Evolutionary conservation across 257 asterid species (phyloP).

Genomic region (Euphrasia confusa): DNA sequence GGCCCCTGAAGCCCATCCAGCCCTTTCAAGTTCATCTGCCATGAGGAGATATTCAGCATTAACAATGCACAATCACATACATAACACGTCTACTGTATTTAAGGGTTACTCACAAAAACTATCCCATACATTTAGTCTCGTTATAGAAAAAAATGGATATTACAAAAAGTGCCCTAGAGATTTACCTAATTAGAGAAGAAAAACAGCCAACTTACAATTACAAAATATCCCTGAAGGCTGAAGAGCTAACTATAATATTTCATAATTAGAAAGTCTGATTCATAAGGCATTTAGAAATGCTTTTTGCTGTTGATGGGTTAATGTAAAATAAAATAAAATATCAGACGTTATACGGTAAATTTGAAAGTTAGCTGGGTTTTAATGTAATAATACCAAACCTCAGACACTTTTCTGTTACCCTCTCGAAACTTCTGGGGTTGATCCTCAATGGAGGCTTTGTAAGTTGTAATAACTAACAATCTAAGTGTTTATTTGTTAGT

Average conservation of each 20-base stretch:
- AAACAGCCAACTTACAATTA: not conserved
- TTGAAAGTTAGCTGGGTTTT: too few relatives aligned
- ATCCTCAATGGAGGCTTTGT: too few relatives aligned
- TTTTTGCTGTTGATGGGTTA: too few relatives aligned
- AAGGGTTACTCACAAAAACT: not conserved
- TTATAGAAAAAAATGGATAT: not conserved
- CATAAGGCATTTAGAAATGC: too few relatives aligned
- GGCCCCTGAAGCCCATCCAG: slow-evolving; percentile 59
- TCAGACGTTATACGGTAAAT: too few relatives aligned
- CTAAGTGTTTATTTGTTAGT: not conserved
- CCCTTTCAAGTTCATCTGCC: slow-evolving; percentile 57
- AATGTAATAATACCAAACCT: too few relatives aligned
- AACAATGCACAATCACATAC: slow-evolving; percentile 1
- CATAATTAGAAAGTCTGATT: too few relatives aligned
- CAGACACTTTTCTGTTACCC: too few relatives aligned
- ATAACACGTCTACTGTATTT: not conserved
- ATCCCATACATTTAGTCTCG: not conserved
- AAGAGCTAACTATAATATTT: too few relatives aligned
- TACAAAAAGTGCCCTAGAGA: not conserved
- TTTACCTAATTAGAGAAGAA: not conserved
- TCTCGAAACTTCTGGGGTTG: too few relatives aligned
- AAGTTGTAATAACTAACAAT: not conserved
- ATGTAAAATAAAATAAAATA: too few relatives aligned
- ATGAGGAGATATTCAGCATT: slow-evolving; percentile 4
- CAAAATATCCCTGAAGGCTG: too few relatives aligned